These are phyloP conservation scores for Ampelocalamus luodianensis DNA, from an alignment of 176 grass and related monocot genomes.

Conservation along the genomic window DNA sequence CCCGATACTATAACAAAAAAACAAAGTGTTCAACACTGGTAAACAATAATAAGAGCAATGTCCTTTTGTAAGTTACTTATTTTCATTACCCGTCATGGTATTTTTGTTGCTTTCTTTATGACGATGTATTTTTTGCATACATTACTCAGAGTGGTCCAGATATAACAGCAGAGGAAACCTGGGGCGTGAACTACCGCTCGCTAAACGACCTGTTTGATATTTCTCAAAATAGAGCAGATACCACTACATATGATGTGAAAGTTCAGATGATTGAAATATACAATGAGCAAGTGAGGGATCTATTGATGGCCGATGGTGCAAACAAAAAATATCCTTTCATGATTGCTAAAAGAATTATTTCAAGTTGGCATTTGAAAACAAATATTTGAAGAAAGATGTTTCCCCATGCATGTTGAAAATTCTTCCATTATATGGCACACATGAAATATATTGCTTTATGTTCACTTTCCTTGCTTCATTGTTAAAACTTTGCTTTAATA, in stretches of 20 bases:
- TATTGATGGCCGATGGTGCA: conserved; percentile 64
- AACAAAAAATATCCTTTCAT: conserved; percentile 87
- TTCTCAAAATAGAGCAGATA: conserved; percentile 69
- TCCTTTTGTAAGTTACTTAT: not conserved
- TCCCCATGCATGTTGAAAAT: not conserved
- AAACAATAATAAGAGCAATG: conserved; percentile 11
- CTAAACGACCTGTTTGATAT: conserved; percentile 78
- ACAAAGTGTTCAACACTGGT: not conserved
- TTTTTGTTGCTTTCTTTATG: conserved; percentile 31
- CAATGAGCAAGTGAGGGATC: conserved; percentile 95
- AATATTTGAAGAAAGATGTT: not conserved
- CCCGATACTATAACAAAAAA: not conserved
- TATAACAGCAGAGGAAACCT: conserved; percentile 57
- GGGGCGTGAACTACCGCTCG: conserved; percentile 82
- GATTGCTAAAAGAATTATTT: conserved; percentile 12
- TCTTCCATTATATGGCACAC: not conserved
- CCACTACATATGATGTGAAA: conserved; percentile 58
- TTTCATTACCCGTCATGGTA: not conserved
- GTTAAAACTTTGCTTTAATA: not conserved
- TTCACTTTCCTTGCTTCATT: conserved; percentile 7
- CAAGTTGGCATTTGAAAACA: conserved; percentile 20
- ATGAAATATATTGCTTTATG: conserved; percentile 26
- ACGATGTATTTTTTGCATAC: conserved; percentile 28
- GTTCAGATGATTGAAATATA: conserved; percentile 97
- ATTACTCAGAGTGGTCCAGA: conserved; percentile 74